These are phyloP conservation scores for Eragrostis curvula DNA, from an alignment of 176 grass and related monocot genomes.

Conservation along the genomic window DNA sequence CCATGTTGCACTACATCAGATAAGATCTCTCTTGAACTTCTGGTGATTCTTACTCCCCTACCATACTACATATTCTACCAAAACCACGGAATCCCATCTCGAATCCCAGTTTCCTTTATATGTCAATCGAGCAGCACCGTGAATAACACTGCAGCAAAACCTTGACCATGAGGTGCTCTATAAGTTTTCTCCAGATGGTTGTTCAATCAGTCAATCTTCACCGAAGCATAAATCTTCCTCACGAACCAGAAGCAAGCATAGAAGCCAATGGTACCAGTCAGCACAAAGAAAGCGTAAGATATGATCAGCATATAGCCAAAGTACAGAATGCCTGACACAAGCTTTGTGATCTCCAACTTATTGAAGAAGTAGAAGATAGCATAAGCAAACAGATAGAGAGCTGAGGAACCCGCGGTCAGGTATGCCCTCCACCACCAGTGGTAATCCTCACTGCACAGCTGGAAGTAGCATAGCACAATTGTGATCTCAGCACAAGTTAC, in stretches of 20 bases:
- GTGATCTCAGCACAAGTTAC: constrained; percentile 78
- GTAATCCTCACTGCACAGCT: constrained; percentile 82
- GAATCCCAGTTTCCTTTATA: constrained; percentile 32
- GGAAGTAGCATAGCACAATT: constrained; percentile 87
- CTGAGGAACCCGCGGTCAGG: constrained; percentile 70
- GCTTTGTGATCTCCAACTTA: constrained; percentile 80
- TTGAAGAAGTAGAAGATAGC: constrained; percentile 83
- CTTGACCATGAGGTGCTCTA: constrained; percentile 29
- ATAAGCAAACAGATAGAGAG: constrained; percentile 77
- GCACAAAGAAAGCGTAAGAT: constrained; percentile 84
- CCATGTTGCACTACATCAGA: constrained; percentile 28
- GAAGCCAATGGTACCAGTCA: constrained; percentile 80
- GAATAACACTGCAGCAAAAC: constrained; percentile 28
- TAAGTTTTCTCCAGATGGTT: constrained; percentile 9
- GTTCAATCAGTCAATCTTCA: constrained; percentile 74
- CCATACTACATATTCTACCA: constrained; percentile 48
- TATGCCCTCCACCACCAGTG: constrained; percentile 89
- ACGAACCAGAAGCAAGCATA: constrained; percentile 88
- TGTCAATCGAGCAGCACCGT: constrained; percentile 30
- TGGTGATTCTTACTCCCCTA: constrained; percentile 42
- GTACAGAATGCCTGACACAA: constrained; percentile 77
- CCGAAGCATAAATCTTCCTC: constrained; percentile 78
- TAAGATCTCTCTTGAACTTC: constrained; percentile 27
- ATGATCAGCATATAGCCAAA: constrained; percentile 86
- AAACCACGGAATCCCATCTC: constrained; percentile 46